Base-by-base conservation (phyloP, 164 flowering plant species). In the Tetrastigma voinierianum region DNA sequence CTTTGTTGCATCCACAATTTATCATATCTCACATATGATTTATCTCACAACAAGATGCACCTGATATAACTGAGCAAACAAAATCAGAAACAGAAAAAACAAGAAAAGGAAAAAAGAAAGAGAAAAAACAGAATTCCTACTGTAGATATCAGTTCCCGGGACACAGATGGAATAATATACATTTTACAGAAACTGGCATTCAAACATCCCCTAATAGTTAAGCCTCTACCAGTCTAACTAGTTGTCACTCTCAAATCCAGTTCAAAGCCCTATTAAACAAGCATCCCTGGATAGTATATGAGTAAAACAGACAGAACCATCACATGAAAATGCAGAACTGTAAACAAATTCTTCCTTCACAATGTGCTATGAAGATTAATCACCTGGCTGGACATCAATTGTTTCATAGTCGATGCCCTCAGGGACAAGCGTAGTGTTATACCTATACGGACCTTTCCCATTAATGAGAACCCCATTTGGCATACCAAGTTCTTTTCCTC, bases 381-480 rank as follows among this genome's bases (percentile, higher is more conserved):
- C 67, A 96, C 99, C 99, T 76, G 96, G 93, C 0, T 88, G 78
- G 10, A 96, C 96, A 43, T 81, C 73, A 59, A 96, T 73, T 21
- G 87, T 83, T 74, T 84, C 95, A 76, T 80, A 77, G n/a, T 84
- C 96, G 64, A 93, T 86, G 72, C 95, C 96, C 66, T 75, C 91
- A 2, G 96, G 90, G 43, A 96, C 98, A 67, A 93, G 88, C 0
- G 97, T 91, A 40, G 64, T 70, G 67, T 96, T 91, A 75, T 96
- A 96, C 62, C 82, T 80, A 66, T 82, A 96, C 61, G 99, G 99
- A 12, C 98, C 98, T 83, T 88, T 91, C 51, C 98, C n/a, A n/a
- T n/a, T n/a, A n/a, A 96, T 90, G 24, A 96, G 84, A 75, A 96
- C 98, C 46, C 99, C 99, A 80, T 96, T 91, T 0, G 99, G 99